phyloP scores from a whole-genome alignment of 1,284 basidiomycete genomes.

The Mycocalia duriaeana region DNA sequence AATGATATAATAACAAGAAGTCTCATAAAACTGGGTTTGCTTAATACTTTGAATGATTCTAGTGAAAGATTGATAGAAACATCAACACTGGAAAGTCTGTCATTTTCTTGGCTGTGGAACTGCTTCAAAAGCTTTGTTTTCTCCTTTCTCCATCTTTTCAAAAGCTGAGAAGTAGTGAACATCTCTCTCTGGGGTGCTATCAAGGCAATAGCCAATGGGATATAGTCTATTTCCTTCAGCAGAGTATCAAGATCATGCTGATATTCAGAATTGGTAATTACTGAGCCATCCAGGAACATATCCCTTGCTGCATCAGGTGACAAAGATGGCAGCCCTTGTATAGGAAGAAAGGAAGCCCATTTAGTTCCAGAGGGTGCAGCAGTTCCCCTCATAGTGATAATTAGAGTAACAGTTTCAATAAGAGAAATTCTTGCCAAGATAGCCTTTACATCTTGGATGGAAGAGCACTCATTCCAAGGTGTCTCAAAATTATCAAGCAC shows the following conservation, averaged over 20 bases:
- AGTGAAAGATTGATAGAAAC: slow-evolving; percentile 8
- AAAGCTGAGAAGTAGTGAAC: neutral
- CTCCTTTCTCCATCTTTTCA: slow-evolving; percentile 7
- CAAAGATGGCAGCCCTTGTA: slow-evolving; percentile 7
- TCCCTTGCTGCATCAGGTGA: slow-evolving; percentile 6
- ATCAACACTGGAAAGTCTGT: slow-evolving; percentile 4
- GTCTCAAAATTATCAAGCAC: slow-evolving; percentile 1
- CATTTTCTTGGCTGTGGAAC: neutral
- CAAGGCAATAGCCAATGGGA: slow-evolving; percentile 7
- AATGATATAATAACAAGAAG: neutral
- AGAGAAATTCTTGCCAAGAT: slow-evolving; percentile 6
- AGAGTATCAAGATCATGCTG: slow-evolving; percentile 2
- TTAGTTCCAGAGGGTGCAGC: slow-evolving; percentile 8
- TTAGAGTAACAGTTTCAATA: neutral
- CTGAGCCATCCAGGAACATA: slow-evolving; percentile 3
- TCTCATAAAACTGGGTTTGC: no score
- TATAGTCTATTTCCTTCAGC: slow-evolving; percentile 5
- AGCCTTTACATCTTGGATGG: slow-evolving; percentile 5
- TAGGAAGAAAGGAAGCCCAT: slow-evolving; percentile 9
- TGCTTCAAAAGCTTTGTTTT: neutral
- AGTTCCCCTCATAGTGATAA: neutral
- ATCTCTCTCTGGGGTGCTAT: neutral
- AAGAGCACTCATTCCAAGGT: slow-evolving; percentile 10
- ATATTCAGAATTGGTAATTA: neutral
- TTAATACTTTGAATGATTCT: neutral